phyloP scores from a whole-genome alignment of 192 early-diverging fungal species.

The Coemansia asiatica region DNA sequence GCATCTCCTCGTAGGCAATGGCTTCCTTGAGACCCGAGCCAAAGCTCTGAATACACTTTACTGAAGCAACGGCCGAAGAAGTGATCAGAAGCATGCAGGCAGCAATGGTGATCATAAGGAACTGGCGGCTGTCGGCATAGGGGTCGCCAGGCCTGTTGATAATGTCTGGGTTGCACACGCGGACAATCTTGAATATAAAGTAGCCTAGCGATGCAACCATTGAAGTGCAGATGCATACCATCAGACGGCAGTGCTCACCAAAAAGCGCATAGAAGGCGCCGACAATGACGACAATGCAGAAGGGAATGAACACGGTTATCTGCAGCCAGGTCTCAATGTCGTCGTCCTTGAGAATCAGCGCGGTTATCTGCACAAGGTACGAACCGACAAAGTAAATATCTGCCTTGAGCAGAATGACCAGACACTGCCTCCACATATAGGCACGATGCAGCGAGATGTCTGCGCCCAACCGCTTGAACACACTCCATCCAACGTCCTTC shows the following conservation, averaged over 20 bases:
- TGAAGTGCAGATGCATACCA: slow-evolving; percentile 18
- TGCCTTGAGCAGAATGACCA: slow-evolving; percentile 49
- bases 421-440: slow-evolving; percentile 41
- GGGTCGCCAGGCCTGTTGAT: slow-evolving; percentile 40
- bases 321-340: slow-evolving; percentile 48
- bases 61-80: slow-evolving; percentile 26
- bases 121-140: slow-evolving; percentile 40
- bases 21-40: slow-evolving; percentile 51
- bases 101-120: slow-evolving; percentile 51
- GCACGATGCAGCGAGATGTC: slow-evolving; percentile 53
- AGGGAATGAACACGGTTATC: slow-evolving; percentile 44
- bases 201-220: slow-evolving; percentile 39
- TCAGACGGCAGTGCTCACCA: slow-evolving; percentile 36
- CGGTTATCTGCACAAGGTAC: slow-evolving; percentile 57
- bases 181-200: slow-evolving; percentile 54
- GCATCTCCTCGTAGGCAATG: slow-evolving; percentile 45
- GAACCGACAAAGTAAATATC: slow-evolving; percentile 53
- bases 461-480: slow-evolving; percentile 53
- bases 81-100: slow-evolving; percentile 39
- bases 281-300: slow-evolving; percentile 30
- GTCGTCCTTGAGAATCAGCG: slow-evolving; percentile 56
- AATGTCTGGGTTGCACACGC: slow-evolving; percentile 30
- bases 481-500: slow-evolving; percentile 51
- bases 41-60: slow-evolving; percentile 42
- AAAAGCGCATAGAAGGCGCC: slow-evolving; percentile 33